Evolutionary conservation across 345 rosid species (phyloP), one percentile per base, ranked within the genome.

Genomic region (Hibiscus trionum): DNA sequence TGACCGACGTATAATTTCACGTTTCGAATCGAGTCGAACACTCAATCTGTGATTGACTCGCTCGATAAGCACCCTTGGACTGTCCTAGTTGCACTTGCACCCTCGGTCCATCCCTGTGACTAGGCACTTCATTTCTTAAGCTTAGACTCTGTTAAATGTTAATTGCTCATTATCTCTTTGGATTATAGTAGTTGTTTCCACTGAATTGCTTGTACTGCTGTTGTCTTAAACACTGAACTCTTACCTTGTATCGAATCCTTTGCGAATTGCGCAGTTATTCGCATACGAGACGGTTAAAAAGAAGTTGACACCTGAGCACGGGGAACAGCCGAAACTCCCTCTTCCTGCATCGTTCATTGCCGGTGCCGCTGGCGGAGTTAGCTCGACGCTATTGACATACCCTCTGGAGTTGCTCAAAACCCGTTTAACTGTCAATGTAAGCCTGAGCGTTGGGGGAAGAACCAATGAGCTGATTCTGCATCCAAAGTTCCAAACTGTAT

Each of bases 261-360:
- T 31, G 33, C 4, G 4, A 31, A 44, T 4, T 70, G 71, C 77
- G 81, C 61, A 57, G 61, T 24, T 57, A 57, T 57, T 57, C 11
- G 61, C 31, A 57, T 57, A 57, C 31, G 61, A 24, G 61, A 57
- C 31, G 4, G 61, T 57, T 9, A 57, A 57, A 14, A 57, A 57
- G 21, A 27, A 11, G 61, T 57, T 57, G 61, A 57, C 61, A 11
- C 61, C 31, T 21, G 61, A 57, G 21, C 15, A 3, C 10, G 61
- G 61, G 31, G 61, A 57, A 24, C 61, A 21, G 5, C 29, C 31
- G 31, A 57, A 21, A 21, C 29, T 11, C 61, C 61, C 61, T 21
- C 61, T 57, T 11, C 61, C 61, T 1, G 61, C 61, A 12, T 57
- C 61, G 10, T 57, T 57, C 31, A 24, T 57, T 21, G 61, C 61